Conservation (phyloP, 306 rosid species). For the Quillaja saponaria region DNA sequence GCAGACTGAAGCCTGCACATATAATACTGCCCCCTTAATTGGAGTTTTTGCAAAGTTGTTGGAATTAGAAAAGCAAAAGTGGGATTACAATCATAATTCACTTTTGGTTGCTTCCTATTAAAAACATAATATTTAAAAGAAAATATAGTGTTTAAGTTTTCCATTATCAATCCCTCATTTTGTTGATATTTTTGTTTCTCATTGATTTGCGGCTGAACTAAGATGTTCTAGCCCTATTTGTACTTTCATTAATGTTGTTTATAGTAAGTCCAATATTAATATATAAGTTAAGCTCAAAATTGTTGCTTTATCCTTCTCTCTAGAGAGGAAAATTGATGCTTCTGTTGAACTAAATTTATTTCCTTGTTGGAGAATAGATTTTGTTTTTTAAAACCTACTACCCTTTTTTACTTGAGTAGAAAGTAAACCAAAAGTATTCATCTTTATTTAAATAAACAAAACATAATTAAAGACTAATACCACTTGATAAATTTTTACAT, state of each 20-base stretch:
- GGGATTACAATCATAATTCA: slow-evolving; percentile 36
- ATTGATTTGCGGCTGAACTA: slow-evolving; percentile 29
- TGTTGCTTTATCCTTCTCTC: no score
- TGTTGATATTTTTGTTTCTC: background rate
- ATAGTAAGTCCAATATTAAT: slow-evolving; percentile 23
- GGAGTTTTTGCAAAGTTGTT: slow-evolving; percentile 78
- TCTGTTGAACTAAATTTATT: no score
- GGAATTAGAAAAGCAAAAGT: slow-evolving; percentile 42
- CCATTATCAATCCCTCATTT: slow-evolving; percentile 8
- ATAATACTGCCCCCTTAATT: slow-evolving; percentile 88
- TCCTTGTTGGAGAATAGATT: no score
- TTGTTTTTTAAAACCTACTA: no score
- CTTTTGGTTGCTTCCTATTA: slow-evolving; percentile 59
- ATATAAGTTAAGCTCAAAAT: background rate
- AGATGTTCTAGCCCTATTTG: slow-evolving; percentile 36
- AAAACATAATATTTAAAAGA: slow-evolving; percentile 1
- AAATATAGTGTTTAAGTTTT: slow-evolving; percentile 19
- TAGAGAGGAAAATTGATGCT: no score
- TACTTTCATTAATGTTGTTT: slow-evolving; percentile 29
- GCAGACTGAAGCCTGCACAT: slow-evolving; percentile 99
- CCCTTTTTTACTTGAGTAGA: no score
- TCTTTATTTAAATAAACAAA: no score
- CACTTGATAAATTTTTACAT: no score
- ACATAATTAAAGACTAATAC: no score
- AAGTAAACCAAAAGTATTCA: no score